These are phyloP conservation scores for Musa balbisiana DNA, from an alignment of 202 grass and related monocot species.

Conservation along the genomic window DNA sequence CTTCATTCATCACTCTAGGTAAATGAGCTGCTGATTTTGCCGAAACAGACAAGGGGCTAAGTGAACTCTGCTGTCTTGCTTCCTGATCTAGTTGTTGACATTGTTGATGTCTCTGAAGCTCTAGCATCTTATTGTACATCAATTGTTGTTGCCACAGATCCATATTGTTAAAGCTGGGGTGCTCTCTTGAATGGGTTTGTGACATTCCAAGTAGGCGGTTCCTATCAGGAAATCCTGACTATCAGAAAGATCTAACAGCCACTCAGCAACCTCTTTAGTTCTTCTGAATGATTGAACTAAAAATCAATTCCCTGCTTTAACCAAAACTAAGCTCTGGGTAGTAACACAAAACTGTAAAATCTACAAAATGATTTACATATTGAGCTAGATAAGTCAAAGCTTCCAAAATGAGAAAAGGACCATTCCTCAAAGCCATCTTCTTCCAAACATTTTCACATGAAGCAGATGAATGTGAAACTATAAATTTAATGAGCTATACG, in stretches of 20 bases:
- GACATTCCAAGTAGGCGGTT: conserved; percentile 36
- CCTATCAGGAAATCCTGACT: conserved; percentile 22
- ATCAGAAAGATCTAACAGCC: background rate
- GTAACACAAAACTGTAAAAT: background rate
- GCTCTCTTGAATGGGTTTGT: conserved; percentile 57
- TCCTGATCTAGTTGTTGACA: conserved; percentile 67
- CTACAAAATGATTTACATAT: background rate
- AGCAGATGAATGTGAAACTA: background rate
- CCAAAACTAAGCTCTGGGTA: background rate
- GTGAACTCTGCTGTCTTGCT: conserved; percentile 40
- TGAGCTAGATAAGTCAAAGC: background rate
- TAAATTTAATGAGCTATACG: background rate
- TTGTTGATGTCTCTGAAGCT: conserved; percentile 86
- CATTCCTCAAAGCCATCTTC: background rate
- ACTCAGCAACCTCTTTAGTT: background rate
- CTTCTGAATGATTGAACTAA: background rate
- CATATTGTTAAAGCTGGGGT: conserved; percentile 48
- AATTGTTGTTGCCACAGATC: conserved; percentile 90
- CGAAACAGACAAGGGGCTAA: conserved; percentile 41
- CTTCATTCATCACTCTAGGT: conserved; percentile 54
- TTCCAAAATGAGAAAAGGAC: background rate
- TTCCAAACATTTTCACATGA: background rate
- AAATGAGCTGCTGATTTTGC: conserved; percentile 45
- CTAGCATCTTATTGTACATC: conserved; percentile 81
- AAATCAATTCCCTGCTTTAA: background rate